Evolutionary conservation across 306 rosid species (phyloP), one percentile per base, ranked within the genome.

Genomic region (Cucumis hystrix): DNA sequence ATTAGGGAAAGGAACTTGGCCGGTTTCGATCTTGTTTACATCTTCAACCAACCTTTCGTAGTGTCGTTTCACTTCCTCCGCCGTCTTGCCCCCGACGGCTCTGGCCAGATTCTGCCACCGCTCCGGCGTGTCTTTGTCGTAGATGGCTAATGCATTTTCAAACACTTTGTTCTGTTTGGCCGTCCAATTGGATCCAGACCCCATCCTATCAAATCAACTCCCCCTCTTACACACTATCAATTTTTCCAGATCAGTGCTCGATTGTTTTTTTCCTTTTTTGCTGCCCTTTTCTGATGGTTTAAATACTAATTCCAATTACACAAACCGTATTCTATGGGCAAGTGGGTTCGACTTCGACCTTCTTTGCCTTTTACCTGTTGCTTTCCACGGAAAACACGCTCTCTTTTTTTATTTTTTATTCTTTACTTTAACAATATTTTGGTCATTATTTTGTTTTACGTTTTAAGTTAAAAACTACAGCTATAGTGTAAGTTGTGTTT

Each of bases 61-160:
- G 79, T 92, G 97, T 47, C 80, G 82, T 82, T 85, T 89, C 37
- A 90, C 92, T 37, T 92, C 97, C 57, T 92, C 97, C 21, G 74
- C 89, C 0, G 94, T 82, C 51, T 92, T 92, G 4, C 92, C 96
- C 23, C 96, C 96, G 1, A 92, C 92, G 5, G 92, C 97, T 41
- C 78, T 86, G 18, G 96, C 96, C 78, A 92, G 77, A 15, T 87
- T 89, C 73, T 87, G 83, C 97, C 97, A 90, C 30, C 91, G 80
- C 37, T 89, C 91, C 4, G 96, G 92, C 2, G 86, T 79, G 77
- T 84, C 94, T 85, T 84, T 81, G 86, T 85, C 88, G 39, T 79
- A 84, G 52, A 86, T 81, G 35, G 91, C 96, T 40, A 92, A 69
- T 0, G 96, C 98, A 83, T 89, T 90, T 87, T 92, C 98, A 75